Evolutionary conservation across 139 green algal species (phyloP), one percentile per base, ranked within the genome.

Genomic region (Edaphochlamys debaryana): DNA sequence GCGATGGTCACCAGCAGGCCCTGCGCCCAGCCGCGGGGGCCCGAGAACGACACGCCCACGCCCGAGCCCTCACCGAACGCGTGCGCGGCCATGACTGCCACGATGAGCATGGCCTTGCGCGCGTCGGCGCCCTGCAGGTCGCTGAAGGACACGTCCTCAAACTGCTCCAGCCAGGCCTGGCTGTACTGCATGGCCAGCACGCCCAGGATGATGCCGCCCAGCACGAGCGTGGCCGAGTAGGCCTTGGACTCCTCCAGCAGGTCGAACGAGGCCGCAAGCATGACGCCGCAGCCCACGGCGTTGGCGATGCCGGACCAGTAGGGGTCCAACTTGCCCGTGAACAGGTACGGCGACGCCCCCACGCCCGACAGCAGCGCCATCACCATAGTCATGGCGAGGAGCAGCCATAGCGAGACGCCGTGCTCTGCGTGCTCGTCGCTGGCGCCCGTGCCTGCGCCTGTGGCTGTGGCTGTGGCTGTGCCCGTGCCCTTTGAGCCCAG

Each of bases 51-150:
- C 23, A 99, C 96, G 29, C 97, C 97, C 23, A 99, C 97, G 20
- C 97, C 97, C 29, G 90, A 95, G 19, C 97, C 97, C 79, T 99
- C 97, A 15, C 97, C 97, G 58, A 99, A 92, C 4, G 96, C 95
- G 91, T 99, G 97, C 3, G 96, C 95, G 9, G 95, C 95, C 97
- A 99, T 99, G 69, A 99, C 96, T 58, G 92, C 96, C 7, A 99
- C 79, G 78, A 99, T 95, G 63, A 99, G 92, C 67, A 98, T 84
- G 11, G 93, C 93, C 76, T 95, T 96, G 67, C 94, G 92, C 17
- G 96, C 95, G 82, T 92, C 91, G 32, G 91, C 92, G 66, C 96
- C 96, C n/a, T 90, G 82, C 30, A 98, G 87, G 64, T 93, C 85
- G 72, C 93, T 87, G 86, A 98, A 96, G 15, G 76, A 84, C n/a